Base-by-base conservation (phyloP, 495 filamentous ascomycete species). In the Tuber aestivum region DNA sequence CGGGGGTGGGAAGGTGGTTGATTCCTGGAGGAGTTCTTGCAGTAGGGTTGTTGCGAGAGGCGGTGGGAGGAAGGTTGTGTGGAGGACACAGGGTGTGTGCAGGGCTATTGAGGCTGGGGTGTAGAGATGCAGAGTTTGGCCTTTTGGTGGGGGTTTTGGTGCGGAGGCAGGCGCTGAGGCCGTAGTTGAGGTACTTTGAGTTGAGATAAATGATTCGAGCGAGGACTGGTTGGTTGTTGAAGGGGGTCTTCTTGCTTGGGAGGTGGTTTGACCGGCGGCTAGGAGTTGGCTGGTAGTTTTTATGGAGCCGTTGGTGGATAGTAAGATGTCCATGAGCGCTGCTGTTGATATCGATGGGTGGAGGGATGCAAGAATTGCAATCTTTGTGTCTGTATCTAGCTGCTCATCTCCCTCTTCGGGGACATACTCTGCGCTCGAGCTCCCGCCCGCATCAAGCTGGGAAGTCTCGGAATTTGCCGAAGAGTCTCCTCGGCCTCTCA, bases 31-130 rank as follows among this genome's bases (percentile, higher is more conserved):
- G 32, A 97, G 86, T 80, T 97, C 94, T 3, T 84, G 78, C 0
- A 97, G 87, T 18, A 98, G 88, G 7, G 85, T 84, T 72, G 92
- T 90, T 32, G 95, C 95, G 70, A 91, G 87, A 12, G 89, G 85
- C 0, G 87, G 20, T 0, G 92, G 90, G 0, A 98, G 87, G 82
- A 97, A 97, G 81, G 96, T 95, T 0, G 72, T 72, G 85, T 94
- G 94, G 80, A 97, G 90, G 78, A 97, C 91, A 14, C 91, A 93
- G 27, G 95, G 93, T 0, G 95, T 97, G 79, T 94, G 87, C 23
- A 87, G 85, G 70, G 91, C 90, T 41, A 97, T 87, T 82, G 97
- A 93, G 48, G 88, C 86, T 3, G 94, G 92, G 42, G 91, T 87
- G 79, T 89, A 97, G 0, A 98, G 87, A 83, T 94, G 91, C 12